Evolutionary conservation across 805 yeast genomes (phyloP).

Genomic region (Metschnikowia matae): DNA sequence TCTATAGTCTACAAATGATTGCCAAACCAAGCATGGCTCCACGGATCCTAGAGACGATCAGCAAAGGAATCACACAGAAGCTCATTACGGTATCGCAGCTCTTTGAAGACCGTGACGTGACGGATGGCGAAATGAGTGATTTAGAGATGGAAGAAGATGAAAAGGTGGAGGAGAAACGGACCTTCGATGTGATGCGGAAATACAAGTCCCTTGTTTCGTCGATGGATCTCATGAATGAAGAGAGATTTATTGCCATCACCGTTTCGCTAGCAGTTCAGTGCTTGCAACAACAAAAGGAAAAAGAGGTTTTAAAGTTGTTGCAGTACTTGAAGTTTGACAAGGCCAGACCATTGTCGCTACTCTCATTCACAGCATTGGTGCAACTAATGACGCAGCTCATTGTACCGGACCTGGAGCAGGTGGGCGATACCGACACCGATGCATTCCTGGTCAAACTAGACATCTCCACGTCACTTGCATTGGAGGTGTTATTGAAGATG

Average conservation of each 20-base stretch:
- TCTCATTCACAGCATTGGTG: slow-evolving; percentile 32
- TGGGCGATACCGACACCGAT: background rate
- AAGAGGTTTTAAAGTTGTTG: slow-evolving; percentile 22
- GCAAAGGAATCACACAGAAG: slow-evolving; percentile 16
- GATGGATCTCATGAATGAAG: slow-evolving; percentile 31
- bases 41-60: slow-evolving; percentile 16
- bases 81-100: slow-evolving; percentile 21
- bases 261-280: slow-evolving; percentile 25
- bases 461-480: slow-evolving; percentile 8
- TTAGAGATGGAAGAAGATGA: background rate
- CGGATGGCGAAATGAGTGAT: slow-evolving; percentile 24
- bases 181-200: slow-evolving; percentile 5
- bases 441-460: slow-evolving; percentile 3
- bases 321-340: slow-evolving; percentile 20
- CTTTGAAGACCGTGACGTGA: slow-evolving; percentile 28
- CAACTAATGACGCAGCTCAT: slow-evolving; percentile 21
- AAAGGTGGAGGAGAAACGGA: background rate
- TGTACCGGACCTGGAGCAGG: slow-evolving; percentile 15
- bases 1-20: slow-evolving; percentile 23
- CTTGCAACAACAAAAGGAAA: slow-evolving; percentile 16
- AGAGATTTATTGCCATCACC: slow-evolving; percentile 30
- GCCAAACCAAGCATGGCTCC: slow-evolving; percentile 21
- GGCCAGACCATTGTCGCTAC: slow-evolving; percentile 22
- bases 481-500: slow-evolving; percentile 27
- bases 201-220: slow-evolving; percentile 26